These are phyloP conservation scores for Coemansia sp. DNA, from an alignment of 192 early-diverging fungal genomes.

Conservation along the genomic window DNA sequence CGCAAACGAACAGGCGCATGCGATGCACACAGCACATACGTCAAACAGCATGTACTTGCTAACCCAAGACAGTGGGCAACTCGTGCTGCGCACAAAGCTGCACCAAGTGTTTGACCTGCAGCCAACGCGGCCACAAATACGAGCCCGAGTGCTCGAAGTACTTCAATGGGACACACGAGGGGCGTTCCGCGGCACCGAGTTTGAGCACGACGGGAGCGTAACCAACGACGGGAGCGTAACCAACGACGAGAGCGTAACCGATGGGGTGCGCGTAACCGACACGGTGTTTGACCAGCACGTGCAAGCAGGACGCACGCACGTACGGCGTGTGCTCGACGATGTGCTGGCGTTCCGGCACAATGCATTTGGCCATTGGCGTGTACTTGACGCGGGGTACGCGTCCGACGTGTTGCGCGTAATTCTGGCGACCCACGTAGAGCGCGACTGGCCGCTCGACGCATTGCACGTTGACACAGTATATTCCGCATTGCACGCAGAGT, in stretches of 20 bases:
- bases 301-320: conserved; percentile 18
- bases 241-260: neutral
- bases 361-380: conserved; percentile 27
- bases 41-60: conserved; percentile 52
- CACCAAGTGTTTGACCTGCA: conserved; percentile 54
- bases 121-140: conserved; percentile 30
- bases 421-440: conserved; percentile 43
- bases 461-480: conserved; percentile 17
- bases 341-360: conserved; percentile 41
- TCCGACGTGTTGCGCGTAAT: conserved; percentile 42
- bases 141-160: conserved; percentile 32
- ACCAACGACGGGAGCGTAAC: neutral
- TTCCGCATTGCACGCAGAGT: conserved; percentile 18
- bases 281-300: conserved; percentile 23
- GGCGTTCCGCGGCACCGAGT: conserved; percentile 40
- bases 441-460: conserved; percentile 32
- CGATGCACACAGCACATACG: conserved; percentile 47
- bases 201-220: conserved; percentile 17
- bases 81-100: conserved; percentile 34
- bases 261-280: conserved; percentile 17
- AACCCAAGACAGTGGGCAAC: neutral
- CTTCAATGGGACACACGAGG: conserved; percentile 43
- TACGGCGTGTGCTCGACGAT: conserved; percentile 31
- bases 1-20: conserved; percentile 23
- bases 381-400: conserved; percentile 33